phyloP scores from a whole-genome alignment of 2,329 filamentous ascomycete genomes.

The Venturia oleaginea region DNA sequence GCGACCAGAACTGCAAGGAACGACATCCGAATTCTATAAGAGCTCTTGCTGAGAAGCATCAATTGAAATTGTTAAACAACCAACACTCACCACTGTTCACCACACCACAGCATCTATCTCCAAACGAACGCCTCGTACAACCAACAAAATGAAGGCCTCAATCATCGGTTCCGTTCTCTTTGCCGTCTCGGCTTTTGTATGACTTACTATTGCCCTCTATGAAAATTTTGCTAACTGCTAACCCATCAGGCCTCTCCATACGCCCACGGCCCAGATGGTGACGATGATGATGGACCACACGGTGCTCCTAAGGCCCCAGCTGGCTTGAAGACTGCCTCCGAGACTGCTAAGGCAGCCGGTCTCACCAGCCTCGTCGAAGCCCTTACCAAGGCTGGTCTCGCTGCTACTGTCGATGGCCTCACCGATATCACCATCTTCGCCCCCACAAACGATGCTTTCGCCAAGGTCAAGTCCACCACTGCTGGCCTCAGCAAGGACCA shows the following conservation, averaged over 20 bases:
- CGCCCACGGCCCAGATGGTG: slow-evolving; percentile 7
- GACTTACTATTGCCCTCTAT: neutral
- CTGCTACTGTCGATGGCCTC: slow-evolving; percentile 12
- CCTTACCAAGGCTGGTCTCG: neutral
- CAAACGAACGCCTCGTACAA: neutral
- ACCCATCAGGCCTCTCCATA: neutral
- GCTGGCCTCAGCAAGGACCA: neutral
- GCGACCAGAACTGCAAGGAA: neutral
- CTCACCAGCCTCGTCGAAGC: slow-evolving; percentile 11
- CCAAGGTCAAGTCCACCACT: neutral
- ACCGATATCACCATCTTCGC: slow-evolving; percentile 15
- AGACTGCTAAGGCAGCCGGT: slow-evolving; percentile 4
- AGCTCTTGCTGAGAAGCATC: neutral
- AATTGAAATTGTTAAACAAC: too few species aligned
- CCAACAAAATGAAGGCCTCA: slow-evolving; percentile 5
- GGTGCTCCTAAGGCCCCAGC: neutral
- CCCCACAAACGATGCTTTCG: slow-evolving; percentile 14
- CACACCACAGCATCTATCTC: neutral
- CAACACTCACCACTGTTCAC: neutral
- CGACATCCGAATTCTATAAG: neutral
- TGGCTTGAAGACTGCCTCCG: slow-evolving; percentile 14
- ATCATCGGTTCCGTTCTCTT: neutral
- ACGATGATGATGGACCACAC: neutral
- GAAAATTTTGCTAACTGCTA: neutral
- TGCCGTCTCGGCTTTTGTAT: neutral